A percentile compares a stretch with the other conserved stretches of the same genome.
Conservation (phyloP, 2,329 filamentous ascomycete species). For the Cryphonectria naterciae region DNA sequence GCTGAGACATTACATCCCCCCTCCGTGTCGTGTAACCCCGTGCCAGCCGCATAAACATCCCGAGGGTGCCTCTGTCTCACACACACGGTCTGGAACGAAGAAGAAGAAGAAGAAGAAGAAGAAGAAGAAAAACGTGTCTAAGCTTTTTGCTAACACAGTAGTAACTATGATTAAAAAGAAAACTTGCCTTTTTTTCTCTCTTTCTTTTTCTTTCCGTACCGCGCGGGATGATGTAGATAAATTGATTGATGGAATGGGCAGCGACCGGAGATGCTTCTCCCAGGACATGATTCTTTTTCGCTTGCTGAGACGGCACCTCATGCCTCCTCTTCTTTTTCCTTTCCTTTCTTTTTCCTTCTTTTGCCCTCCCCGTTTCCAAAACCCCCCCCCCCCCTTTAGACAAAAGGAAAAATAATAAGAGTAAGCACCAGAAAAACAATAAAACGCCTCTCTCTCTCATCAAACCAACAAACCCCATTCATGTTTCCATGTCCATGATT, state of each 20-base stretch:
- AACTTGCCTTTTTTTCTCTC: too few species aligned
- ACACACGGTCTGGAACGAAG: neutral
- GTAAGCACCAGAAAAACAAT: neutral
- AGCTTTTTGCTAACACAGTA: too few species aligned
- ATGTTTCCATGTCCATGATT: neutral
- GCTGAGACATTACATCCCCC: neutral
- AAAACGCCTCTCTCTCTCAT: neutral
- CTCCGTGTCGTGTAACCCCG: neutral
- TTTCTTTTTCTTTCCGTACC: too few species aligned
- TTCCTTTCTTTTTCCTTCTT: too few species aligned
- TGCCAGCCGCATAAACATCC: neutral
- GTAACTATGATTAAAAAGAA: too few species aligned
- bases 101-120: too few species aligned
- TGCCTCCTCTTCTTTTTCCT: neutral
- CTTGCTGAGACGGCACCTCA: neutral
- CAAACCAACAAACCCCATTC: neutral
- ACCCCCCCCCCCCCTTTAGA: too few species aligned
- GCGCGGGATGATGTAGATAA: neutral
- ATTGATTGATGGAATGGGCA: neutral
- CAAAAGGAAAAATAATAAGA: neutral
- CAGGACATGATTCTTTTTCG: neutral
- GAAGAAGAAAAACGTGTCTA: neutral
- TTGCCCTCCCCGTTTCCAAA: too few species aligned
- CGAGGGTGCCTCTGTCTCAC: neutral
- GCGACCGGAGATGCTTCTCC: neutral